Evolutionary conservation across 441 rosid species (phyloP).

Genomic region (Pelargonium myrrhifolium): DNA sequence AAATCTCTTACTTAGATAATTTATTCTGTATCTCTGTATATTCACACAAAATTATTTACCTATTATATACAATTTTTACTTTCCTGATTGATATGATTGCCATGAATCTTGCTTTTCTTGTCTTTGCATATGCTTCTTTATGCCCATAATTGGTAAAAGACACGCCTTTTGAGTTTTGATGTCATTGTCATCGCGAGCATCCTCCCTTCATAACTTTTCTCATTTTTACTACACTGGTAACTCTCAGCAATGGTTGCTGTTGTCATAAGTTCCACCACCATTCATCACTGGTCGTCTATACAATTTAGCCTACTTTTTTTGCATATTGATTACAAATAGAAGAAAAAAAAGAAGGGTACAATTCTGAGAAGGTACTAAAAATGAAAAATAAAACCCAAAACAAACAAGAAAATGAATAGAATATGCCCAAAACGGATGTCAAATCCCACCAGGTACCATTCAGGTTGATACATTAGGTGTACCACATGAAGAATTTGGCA

Average conservation of each 20-base stretch:
- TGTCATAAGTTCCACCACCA: slow-evolving; percentile 1
- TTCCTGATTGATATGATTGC: neutral
- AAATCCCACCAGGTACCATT: neutral
- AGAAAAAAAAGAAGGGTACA: neutral
- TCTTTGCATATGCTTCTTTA: slow-evolving; percentile 3
- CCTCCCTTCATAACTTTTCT: slow-evolving; percentile 6
- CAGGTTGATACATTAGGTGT: neutral
- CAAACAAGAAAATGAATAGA: neutral
- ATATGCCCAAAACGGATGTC: neutral
- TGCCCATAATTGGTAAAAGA: slow-evolving; percentile 8
- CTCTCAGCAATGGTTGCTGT: neutral
- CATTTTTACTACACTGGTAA: slow-evolving; percentile 1
- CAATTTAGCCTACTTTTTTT: neutral
- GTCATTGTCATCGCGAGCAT: neutral
- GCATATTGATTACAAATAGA: neutral
- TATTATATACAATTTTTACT: neutral
- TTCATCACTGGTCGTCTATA: neutral
- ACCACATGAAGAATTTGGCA: neutral
- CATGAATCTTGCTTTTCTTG: neutral
- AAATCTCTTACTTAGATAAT: neutral
- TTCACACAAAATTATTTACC: neutral
- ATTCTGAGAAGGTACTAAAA: neutral
- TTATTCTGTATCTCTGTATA: neutral
- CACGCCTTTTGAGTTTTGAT: neutral
- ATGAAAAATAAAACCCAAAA: neutral